These are phyloP conservation scores for Coniochaeta ligniaria DNA, from an alignment of 2,329 filamentous ascomycete genomes.

Conservation along the genomic window DNA sequence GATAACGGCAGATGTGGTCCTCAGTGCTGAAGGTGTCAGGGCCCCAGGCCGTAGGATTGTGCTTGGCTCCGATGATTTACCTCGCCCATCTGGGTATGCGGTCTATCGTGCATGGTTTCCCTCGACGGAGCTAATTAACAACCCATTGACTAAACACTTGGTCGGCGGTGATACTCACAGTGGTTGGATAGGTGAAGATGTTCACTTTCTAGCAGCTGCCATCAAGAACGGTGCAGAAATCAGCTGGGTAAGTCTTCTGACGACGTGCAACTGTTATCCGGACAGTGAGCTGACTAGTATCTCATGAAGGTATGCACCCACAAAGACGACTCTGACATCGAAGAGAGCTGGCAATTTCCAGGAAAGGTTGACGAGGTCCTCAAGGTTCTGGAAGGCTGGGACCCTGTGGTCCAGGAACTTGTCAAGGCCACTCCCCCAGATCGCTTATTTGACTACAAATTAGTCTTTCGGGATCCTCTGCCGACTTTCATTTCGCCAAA, in stretches of 20 bases:
- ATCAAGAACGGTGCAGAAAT: slow-evolving; percentile 45
- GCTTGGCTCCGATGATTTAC: slow-evolving; percentile 29
- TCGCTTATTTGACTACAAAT: slow-evolving; percentile 27
- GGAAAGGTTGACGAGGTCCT: slow-evolving; percentile 32
- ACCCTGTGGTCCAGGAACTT: slow-evolving; percentile 36
- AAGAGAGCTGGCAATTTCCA: slow-evolving; percentile 36
- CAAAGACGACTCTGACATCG: slow-evolving; percentile 34
- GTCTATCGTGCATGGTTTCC: slow-evolving; percentile 34
- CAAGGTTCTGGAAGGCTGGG: slow-evolving; percentile 35
- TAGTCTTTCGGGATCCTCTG: slow-evolving; percentile 29
- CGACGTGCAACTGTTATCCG: slow-evolving; percentile 14
- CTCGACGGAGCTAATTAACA: slow-evolving; percentile 31
- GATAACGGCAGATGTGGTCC: slow-evolving; percentile 30
- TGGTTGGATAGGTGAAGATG: slow-evolving; percentile 44
- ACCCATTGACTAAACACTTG: slow-evolving; percentile 34
- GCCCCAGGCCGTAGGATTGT: slow-evolving; percentile 34
- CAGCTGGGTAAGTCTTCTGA: slow-evolving; percentile 37
- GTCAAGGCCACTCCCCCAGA: slow-evolving; percentile 30
- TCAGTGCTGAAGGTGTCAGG: slow-evolving; percentile 36
- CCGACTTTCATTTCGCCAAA: slow-evolving; percentile 30
- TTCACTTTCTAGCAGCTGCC: slow-evolving; percentile 43
- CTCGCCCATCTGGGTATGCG: slow-evolving; percentile 30
- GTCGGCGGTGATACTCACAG: slow-evolving; percentile 42
- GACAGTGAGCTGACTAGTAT: background rate
- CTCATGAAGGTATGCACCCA: slow-evolving; percentile 30